Conservation (phyloP, 345 rosid species). For the Lagerstroemia speciosa region DNA sequence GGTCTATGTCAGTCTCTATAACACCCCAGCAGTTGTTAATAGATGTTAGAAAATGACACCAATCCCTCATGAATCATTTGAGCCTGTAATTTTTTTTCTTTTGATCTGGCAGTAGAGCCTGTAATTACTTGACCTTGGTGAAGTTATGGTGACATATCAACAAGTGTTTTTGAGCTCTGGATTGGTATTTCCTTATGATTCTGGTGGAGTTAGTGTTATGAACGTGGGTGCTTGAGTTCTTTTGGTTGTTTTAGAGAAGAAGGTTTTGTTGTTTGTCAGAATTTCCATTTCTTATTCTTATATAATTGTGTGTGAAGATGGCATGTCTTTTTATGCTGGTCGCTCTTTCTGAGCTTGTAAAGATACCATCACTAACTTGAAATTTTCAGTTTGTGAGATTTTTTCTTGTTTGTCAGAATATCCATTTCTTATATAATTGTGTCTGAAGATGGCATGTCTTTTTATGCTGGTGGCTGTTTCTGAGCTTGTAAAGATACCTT, state of each 20-base stretch:
- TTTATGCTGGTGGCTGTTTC: not conserved
- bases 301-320: not conserved
- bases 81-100: not conserved
- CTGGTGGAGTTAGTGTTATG: not conserved
- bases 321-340: not conserved
- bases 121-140: not conserved
- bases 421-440: not conserved
- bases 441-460: not conserved
- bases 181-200: not conserved
- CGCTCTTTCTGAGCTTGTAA: not conserved
- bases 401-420: not conserved
- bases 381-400: slow-evolving; percentile 85
- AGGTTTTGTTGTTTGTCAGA: too few species aligned
- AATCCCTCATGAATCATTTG: not conserved
- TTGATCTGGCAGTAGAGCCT: too few species aligned
- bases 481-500: not conserved
- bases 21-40: not conserved
- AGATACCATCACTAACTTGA: slow-evolving; percentile 2
- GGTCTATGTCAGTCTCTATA: too few species aligned
- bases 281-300: not conserved
- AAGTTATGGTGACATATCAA: not conserved
- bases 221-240: not conserved
- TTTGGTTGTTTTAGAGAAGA: not conserved
- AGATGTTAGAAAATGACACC: not conserved
- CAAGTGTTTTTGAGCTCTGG: not conserved